Base-by-base conservation (phyloP, 2,329 filamentous ascomycete species). In the Pestalotiopsis sp. region DNA sequence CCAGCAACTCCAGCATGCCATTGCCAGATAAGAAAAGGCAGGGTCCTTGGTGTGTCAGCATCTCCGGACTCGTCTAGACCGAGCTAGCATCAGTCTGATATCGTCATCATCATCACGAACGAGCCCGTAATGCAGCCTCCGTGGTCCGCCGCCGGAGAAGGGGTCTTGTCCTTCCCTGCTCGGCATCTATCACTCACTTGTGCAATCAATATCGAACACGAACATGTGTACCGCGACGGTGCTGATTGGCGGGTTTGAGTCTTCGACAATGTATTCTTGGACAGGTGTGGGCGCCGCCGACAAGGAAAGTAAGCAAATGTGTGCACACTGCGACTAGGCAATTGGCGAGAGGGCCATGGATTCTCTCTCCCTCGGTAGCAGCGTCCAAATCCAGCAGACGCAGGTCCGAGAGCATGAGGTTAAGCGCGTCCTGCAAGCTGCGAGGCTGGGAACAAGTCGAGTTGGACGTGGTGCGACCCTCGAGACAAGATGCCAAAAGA, bases 371-470 rank as follows among this genome's bases (percentile, higher is more conserved):
- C 27, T 66, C 20, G 52, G 25, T 75, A 72, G 72, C 66, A 75
- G 75, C 74, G 76, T 74, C 57, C 27, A 36, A 59, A 27, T 74
- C 70, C 74, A 25, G 75, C 71, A 78, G 78, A 82, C 77, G 81
- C 81, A 83, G 80, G 81, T 82, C 80, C 81, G 69, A 78, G 77
- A 79, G 74, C 75, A 82, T 79, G 72, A 70, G 79, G 80, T 76
- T 77, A 82, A 77, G 79, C 79, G 78, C 75, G 67, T 73, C 69
- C 73, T 72, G 73, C 45, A 20, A 62, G 27, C 59, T 38, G 31
- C 67, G 66, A 72, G 68, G 57, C 67, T 71, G 69, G 67, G 66
- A 68, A 71, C 61, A 70, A 69, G 68, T 70, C 52, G 63, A 52
- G 5, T 52, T 52, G 17, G n/a, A n/a, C 31, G 31, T 31, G 31